These are phyloP conservation scores for Erucastrum elatum DNA, from an alignment of 345 rosid genomes.

Conservation along the genomic window DNA sequence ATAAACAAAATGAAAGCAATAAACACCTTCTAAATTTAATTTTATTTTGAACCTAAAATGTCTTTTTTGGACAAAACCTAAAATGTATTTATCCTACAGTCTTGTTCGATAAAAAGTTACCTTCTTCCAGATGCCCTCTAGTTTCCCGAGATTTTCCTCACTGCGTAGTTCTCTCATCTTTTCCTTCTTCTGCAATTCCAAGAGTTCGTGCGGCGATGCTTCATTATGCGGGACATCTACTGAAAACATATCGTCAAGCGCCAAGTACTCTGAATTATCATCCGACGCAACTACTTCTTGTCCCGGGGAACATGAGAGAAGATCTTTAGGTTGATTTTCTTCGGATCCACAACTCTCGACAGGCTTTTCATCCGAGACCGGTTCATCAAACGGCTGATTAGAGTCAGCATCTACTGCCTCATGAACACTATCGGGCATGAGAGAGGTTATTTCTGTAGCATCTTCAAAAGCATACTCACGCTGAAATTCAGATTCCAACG, in stretches of 20 bases:
- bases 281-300: conserved; percentile 40
- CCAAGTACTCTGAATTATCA: conserved; percentile 53
- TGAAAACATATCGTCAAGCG: conserved; percentile 65
- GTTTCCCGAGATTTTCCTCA: conserved; percentile 66
- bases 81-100: not conserved
- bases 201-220: conserved; percentile 48
- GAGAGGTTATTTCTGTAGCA: conserved; percentile 25
- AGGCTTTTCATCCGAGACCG: conserved; percentile 33
- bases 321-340: conserved; percentile 39
- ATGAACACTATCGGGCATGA: conserved; percentile 32
- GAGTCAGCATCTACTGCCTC: conserved; percentile 37
- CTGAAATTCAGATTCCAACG: conserved; percentile 60
- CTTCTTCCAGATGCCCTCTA: conserved; percentile 95
- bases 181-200: conserved; percentile 67
- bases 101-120: conserved; percentile 41
- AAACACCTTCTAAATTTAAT: not conserved
- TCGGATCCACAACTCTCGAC: conserved; percentile 40
- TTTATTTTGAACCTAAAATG: not conserved
- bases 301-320: conserved; percentile 31
- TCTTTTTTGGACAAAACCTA: not conserved
- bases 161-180: conserved; percentile 57
- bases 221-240: conserved; percentile 53
- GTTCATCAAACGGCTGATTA: conserved; percentile 34
- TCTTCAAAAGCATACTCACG: conserved; percentile 36
- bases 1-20: not conserved